A percentile compares a stretch with the other conserved stretches of the same genome.
These are phyloP conservation scores for Trametes cinnabarina DNA, from an alignment of 768 basidiomycete genomes.

Conservation along the genomic window DNA sequence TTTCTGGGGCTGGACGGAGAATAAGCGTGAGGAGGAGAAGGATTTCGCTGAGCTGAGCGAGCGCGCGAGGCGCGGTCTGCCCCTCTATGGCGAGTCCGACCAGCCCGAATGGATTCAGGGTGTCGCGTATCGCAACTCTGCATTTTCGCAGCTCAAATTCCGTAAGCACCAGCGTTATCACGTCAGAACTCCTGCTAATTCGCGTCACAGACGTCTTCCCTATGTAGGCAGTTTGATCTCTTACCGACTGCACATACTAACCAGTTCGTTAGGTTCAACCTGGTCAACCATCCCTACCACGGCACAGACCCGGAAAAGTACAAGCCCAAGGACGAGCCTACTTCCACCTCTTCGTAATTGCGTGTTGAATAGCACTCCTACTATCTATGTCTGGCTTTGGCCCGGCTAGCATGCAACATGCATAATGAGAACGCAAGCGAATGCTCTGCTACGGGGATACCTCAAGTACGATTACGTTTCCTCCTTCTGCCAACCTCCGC, in stretches of 20 bases:
- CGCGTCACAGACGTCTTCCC: constrained; percentile 59
- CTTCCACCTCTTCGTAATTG: constrained; percentile 19
- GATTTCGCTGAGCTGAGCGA: constrained; percentile 79
- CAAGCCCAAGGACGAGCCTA: constrained; percentile 27
- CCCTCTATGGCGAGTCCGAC: constrained; percentile 80
- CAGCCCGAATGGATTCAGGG: constrained; percentile 86
- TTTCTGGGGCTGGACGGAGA: constrained; percentile 96
- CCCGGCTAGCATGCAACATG: background rate
- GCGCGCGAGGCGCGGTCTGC: constrained; percentile 72
- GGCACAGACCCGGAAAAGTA: constrained; percentile 87
- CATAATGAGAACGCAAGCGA: background rate
- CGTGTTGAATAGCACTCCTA: background rate
- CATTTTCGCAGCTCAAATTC: constrained; percentile 92
- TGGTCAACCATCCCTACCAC: constrained; percentile 88
- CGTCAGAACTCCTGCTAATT: constrained; percentile 16
- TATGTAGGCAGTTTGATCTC: constrained; percentile 48
- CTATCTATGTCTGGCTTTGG: background rate
- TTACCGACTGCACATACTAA: background rate
- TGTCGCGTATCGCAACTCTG: constrained; percentile 84
- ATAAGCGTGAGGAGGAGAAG: constrained; percentile 73
- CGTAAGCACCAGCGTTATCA: constrained; percentile 43
- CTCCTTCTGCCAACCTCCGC: constrained; percentile 18
- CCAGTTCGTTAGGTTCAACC: constrained; percentile 75
- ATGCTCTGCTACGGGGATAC: background rate
- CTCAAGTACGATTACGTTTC: constrained; percentile 21